Base-by-base conservation (phyloP, 768 basidiomycete species). In the Leccinum broughii region DNA sequence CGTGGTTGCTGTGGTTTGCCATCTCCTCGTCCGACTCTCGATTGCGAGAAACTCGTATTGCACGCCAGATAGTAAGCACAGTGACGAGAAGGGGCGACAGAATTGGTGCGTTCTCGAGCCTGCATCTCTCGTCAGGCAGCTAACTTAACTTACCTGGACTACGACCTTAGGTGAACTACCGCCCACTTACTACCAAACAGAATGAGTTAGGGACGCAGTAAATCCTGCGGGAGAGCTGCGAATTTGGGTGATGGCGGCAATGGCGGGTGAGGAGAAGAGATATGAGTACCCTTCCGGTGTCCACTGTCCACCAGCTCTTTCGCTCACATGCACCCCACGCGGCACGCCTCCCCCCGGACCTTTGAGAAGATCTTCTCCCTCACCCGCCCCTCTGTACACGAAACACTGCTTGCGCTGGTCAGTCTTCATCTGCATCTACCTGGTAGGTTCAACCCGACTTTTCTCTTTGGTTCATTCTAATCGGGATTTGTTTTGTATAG, bases 361-460 rank as follows among this genome's bases (percentile, higher is more conserved):
- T 73, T n/a, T n/a, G n/a, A n/a, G n/a, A n/a, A n/a, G 54, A 76
- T 17, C 4, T n/a, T 39, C 75, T 5, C 71, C 78, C 30, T 76
- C 77, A 5, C 70, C 77, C 0, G 68, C 76, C 8, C 73, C 74
- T 11, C 72, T 75, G 13, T 75, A 73, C 14, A 56, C 59, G 14
- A 30, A 55, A 7, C 58, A 53, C 37, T 20, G 70, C 70, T 8
- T 77, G 76, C 57, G 67, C 60, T 32, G 71, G 75, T n/a, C 15
- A 55, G 20, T 78, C 58, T 72, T 68, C 46, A 72, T 77, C 53
- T 74, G 72, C 58, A 68, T 77, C 13, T 76, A 78, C 61, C 24
- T 75, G 41, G 74, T 75, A 17, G 2, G 73, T 62, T 3, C 4
- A 48, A 8, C 11, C 14, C 6, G n/a, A 17, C 17, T 54, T 54